Evolutionary conservation across 2,329 filamentous ascomycete species (phyloP).

Genomic region (Talaromyces sp.): DNA sequence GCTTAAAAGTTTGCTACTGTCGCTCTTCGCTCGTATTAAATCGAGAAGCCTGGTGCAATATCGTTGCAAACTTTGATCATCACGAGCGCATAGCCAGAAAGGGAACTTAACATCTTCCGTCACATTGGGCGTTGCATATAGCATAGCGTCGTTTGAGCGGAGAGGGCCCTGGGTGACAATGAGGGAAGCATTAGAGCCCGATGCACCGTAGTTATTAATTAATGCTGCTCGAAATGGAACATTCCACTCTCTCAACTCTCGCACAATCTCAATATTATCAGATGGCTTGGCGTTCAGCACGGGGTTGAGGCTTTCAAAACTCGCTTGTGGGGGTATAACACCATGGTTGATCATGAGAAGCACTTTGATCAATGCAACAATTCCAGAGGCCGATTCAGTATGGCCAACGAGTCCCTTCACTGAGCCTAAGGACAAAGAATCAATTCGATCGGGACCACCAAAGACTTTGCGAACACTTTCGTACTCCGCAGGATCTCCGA

Average conservation of each 20-base stretch:
- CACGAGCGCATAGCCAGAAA: too few relatives aligned
- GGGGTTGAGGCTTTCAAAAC: neutral
- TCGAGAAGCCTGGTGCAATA: too few relatives aligned
- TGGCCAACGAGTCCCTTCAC: slow-evolving; percentile 41
- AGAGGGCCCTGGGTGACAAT: too few relatives aligned
- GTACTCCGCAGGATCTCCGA: slow-evolving; percentile 36
- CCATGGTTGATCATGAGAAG: slow-evolving; percentile 34
- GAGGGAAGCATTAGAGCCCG: slow-evolving; percentile 13
- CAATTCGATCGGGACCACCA: slow-evolving; percentile 5
- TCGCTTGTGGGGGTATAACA: slow-evolving; percentile 24
- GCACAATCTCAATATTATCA: neutral
- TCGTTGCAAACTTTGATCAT: too few relatives aligned
- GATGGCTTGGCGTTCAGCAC: neutral
- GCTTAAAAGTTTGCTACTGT: too few relatives aligned
- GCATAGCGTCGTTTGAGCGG: too few relatives aligned
- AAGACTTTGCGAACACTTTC: slow-evolving; percentile 26
- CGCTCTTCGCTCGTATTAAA: too few relatives aligned
- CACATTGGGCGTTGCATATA: too few relatives aligned
- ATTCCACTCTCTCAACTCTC: neutral
- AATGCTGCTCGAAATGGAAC: slow-evolving; percentile 28
- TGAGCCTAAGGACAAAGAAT: slow-evolving; percentile 30
- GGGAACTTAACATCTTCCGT: too few relatives aligned
- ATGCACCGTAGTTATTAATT: slow-evolving; percentile 37
- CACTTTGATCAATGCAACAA: slow-evolving; percentile 33
- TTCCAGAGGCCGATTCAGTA: slow-evolving; percentile 36